Base-by-base conservation (phyloP, 805 yeast genomes). In the Lipomyces orientalis region DNA sequence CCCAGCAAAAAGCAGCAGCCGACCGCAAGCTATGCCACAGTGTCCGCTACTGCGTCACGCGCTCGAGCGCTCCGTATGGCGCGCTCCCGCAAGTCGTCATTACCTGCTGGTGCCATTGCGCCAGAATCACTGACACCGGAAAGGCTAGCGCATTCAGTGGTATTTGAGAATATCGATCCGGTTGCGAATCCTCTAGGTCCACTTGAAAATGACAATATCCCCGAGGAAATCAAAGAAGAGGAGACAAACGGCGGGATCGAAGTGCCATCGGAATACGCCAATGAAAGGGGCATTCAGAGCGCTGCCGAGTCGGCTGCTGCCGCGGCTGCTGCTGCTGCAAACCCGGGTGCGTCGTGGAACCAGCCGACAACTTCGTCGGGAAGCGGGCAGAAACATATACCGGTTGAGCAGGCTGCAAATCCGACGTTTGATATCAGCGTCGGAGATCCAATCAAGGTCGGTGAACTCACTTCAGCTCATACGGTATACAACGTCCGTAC, bases 381-480 rank as follows among this genome's bases (percentile, higher is more conserved):
- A 1, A 43, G 49, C 7, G 49, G 49, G 9, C 49, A 54, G 22
- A 61, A 64, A 4, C 67, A 66, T 37, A 46, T 67, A 22, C 60
- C 71, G 22, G 39, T 68, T 10, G 70, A 62, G 49, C 68, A 69
- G 54, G 69, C 72, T 2, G 68, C 66, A 10, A 67, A 61, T n/a
- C 71, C 73, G 2, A 54, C 66, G 34, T 83, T 90, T 68, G 87
- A 85, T 3, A 89, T 93, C 49, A 78, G 87, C 1, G 97, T 93
- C 12, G 94, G 94, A 1, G 97, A 93, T 77, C 98, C 98, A 0
- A 84, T 88, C 72, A 92, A 91, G 76, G 93, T 95, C 4, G 97
- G 97, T 2, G 99, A 95, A 71, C 79, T 93, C 57, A 88, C 98
- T 0, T 86, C 88, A 54, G 90, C 97, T 1, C 97, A 95, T 77